Base-by-base conservation (phyloP, 1,284 basidiomycete genomes). In the Rhizoctonia solani region DNA sequence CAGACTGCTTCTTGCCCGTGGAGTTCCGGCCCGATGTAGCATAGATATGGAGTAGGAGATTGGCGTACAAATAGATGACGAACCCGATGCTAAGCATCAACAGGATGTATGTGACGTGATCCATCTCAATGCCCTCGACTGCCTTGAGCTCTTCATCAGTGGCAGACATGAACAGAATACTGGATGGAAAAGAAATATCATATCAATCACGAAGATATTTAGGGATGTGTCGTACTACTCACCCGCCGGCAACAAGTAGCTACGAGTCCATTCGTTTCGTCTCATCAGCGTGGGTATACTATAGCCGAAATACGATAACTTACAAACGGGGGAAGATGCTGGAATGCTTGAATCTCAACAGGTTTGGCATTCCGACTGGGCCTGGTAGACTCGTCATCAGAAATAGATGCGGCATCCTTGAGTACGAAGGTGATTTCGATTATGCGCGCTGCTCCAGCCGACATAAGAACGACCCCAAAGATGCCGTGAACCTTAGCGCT, bases 401-500 rank as follows among this genome's bases (percentile, higher is more conserved):
- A 32, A 2, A 65, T 37, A 30, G 59, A 65, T 13, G 77, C 72
- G 46, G 71, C 54, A 70, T 82, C 81, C 21, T 77, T 72, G 4
- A 84, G 75, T 6, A 85, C 78, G 70, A 95, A 95, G 78, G 90
- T 94, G 23, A 98, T 84, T 76, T 98, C 95, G 68, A 96, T 79
- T 67, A 97, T 85, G 39, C 95, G 87, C 0, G 90, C 78, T 8
- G 91, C 70, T 14, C 93, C 95, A 0, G 94, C 95, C 0, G 87
- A 82, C 82, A 95, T 94, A 16, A 98, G 84, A 0, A 90, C 89
- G 72, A 88, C 84, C 13, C 94, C 95, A 72, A 97, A 96, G 65
- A 88, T 81, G 0, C 82, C 82, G 73, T 97, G 94, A 1, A 96
- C 89, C 88, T 91, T 58, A 55, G 30, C 3, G n/a, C 34, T 41